Base-by-base conservation (phyloP, 1,284 basidiomycete species). In the Moniliophthora roreri region DNA sequence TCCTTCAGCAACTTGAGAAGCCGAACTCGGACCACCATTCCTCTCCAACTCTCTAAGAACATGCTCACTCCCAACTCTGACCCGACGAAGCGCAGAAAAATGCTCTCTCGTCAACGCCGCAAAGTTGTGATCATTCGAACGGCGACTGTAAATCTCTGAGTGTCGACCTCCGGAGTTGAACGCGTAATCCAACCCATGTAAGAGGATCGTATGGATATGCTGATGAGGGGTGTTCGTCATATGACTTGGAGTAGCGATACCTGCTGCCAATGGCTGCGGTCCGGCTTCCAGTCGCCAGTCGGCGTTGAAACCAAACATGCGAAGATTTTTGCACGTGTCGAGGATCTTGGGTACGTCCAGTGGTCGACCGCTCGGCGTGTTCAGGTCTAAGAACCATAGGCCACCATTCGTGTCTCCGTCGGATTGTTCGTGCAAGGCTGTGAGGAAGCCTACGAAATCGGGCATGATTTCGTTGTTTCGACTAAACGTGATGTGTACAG, bases 141-240 rank as follows among this genome's bases (percentile, higher is more conserved):
- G 73, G 34, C 76, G 75, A 38, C 80, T 73, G 56, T 75, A 72
- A 44, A 69, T 73, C 16, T 82, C 84, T 1, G 87, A 82, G 1
- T 82, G 85, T 32, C 44, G n/a, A 32, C 24, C 24, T 28, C 44
- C 44, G 10, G 44, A 46, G 26, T 46, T 46, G 60, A 90, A 89
- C 0, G 88, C 86, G 54, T 83, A 76, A 52, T 76, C 67, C 11
- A 89, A 75, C 11, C 85, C 84, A 60, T 89, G 84, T n/a, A 87
- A 72, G 0, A 87, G 87, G 28, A 89, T 80, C 34, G 78, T 77
- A 0, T 65, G 75, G 55, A 90, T 79, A 48, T 79, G 75, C 1
- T 66, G 62, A 56, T 89, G 87, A 0, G 87, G 81, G 4, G 54
- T 48, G 10, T n/a, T 16, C 1, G 53, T 51, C 13, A 58, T 46